Base-by-base conservation (phyloP, 2,329 filamentous ascomycete species). In the Endoconidiophora polonica region DNA sequence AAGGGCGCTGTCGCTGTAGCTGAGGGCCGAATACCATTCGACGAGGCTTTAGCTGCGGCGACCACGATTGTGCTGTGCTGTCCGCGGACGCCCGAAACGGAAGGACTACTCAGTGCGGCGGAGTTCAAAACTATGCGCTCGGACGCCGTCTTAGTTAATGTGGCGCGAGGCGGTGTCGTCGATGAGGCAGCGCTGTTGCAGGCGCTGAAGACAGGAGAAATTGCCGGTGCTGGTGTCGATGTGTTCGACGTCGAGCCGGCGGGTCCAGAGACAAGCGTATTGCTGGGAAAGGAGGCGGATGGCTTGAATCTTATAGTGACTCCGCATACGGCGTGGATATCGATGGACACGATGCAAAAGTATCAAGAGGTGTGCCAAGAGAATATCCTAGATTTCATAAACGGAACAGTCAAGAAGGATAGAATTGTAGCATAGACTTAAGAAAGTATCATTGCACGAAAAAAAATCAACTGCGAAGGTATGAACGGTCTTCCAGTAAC, bases 51-150 rank as follows among this genome's bases (percentile, higher is more conserved):
- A 12, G 72, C 77, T 1, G 68, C 70, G 23, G 76, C 79, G 1
- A 84, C 90, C 62, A 88, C 90, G 59, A 60, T 91, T 54, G 88
- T 84, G 0, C 79, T 90, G 7, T 85, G 91, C 59, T 90, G 83
- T 0, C 86, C 86, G 0, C 68, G 91, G 50, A 74, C 88, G 52
- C 83, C 83, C 4, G 83, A 79, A 4, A 91, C 85, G 0, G 71
- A 81, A 52, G 82, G 84, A 50, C 73, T 91, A 63, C 76, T 91
- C 20, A 26, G 49, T n/a, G 20, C 44, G 2, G n/a, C 20, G 5
- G 44, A 52, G 41, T 46, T 52, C 24, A 10, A 68, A 20, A 69
- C 68, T 6, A 90, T 91, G 83, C 87, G 85, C 60, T 69, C 68
- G 16, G 81, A 81, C 6, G 79, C 83, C 0, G 72, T 82, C 3